Base-by-base conservation (phyloP, 2,329 filamentous ascomycete species). In the Polytolypa hystricis region DNA sequence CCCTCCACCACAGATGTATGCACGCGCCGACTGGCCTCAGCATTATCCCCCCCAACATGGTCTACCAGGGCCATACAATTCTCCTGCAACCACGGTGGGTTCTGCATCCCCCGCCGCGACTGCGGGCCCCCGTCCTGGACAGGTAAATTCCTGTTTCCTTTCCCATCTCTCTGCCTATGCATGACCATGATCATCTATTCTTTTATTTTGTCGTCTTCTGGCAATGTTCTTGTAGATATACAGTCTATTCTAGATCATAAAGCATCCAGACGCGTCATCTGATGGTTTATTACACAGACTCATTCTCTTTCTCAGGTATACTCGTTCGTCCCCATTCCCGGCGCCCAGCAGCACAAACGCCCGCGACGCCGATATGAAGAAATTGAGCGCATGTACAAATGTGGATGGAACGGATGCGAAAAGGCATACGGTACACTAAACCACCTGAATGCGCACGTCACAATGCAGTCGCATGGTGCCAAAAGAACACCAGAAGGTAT, bases 381-480 rank as follows among this genome's bases (percentile, higher is more conserved):
- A 59, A 98, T 98, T 51, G 91, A 98, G 67, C 80, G 91, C 56
- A 96, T 98, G 91, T 96, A 98, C 70, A 96, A 96, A 64, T 98
- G 91, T 56, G 91, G 89, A 17, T 96, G 86, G 84, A 89, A 95
- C 47, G 87, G 87, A 6, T 98, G 91, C 56, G 91, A 98, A 63
- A 98, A 98, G 66, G 91, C 91, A 2, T 98, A 98, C 50, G 91
- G 91, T 42, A 98, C 91, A 32, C 66, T 98, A 43, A 98, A 98
- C 61, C 91, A 98, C 58, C 61, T 98, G 49, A 98, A 98, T 56
- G 91, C 91, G 26, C 91, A 98, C 55, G 91, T 98, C 33, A 96
- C 91, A 10, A 96, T 96, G 91, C 91, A 98, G 61, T 91, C 84
- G 42, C 91, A 98, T 52, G 91, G 91, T 8, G 71, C 77, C 48